These are phyloP conservation scores for Penicillium diatomitis DNA, from an alignment of 495 filamentous ascomycete genomes.

Conservation along the genomic window DNA sequence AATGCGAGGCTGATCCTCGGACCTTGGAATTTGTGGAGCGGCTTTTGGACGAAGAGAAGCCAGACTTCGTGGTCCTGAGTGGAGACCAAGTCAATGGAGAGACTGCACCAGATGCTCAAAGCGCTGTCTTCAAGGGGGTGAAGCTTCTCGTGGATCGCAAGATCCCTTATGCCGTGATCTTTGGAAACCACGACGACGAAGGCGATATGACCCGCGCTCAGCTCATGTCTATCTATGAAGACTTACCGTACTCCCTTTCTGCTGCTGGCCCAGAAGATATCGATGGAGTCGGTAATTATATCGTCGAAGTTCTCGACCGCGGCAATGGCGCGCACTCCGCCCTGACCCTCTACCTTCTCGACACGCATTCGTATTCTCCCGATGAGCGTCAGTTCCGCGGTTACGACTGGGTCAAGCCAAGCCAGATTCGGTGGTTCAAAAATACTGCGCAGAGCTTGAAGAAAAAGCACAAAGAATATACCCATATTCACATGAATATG, in stretches of 20 bases:
- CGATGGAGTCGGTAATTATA: constrained; percentile 90
- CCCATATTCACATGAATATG: constrained; percentile 87
- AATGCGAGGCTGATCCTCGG: constrained; percentile 83
- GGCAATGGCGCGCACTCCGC: constrained; percentile 75
- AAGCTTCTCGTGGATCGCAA: constrained; percentile 76
- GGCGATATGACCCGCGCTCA: constrained; percentile 63
- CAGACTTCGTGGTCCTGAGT: constrained; percentile 80
- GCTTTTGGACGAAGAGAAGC: constrained; percentile 82
- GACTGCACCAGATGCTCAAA: constrained; percentile 83
- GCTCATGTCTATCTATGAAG: constrained; percentile 77
- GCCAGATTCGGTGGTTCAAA: constrained; percentile 91
- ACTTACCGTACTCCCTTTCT: constrained; percentile 82
- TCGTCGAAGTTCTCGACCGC: constrained; percentile 78
- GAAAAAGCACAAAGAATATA: constrained; percentile 69
- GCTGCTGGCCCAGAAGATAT: constrained; percentile 70
- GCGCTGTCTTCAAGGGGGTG: constrained; percentile 88
- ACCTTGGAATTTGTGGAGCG: constrained; percentile 82
- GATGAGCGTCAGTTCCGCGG: constrained; percentile 77
- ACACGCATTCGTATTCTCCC: constrained; percentile 86
- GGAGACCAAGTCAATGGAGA: constrained; percentile 96
- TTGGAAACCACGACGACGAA: constrained; percentile 97
- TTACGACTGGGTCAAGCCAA: constrained; percentile 94
- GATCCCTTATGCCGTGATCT: constrained; percentile 88
- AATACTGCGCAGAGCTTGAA: constrained; percentile 58
- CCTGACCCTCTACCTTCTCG: constrained; percentile 85